Evolutionary conservation across 2,329 filamentous ascomycete species (phyloP).

Genomic region (Ascochyta koolunga): DNA sequence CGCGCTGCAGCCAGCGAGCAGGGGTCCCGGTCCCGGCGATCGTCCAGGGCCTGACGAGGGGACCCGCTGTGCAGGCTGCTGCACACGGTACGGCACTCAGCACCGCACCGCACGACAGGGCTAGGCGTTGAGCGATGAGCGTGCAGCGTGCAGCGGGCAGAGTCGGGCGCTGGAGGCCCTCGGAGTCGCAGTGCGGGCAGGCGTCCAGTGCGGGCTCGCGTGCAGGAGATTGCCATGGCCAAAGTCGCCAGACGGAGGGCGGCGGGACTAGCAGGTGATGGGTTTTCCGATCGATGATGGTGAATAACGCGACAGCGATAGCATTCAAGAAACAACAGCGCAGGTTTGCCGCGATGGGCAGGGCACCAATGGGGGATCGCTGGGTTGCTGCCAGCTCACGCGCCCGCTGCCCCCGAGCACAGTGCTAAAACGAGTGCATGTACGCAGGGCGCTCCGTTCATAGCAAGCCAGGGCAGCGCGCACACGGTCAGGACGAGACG

Average conservation of each 20-base stretch:
- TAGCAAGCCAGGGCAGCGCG: neutral
- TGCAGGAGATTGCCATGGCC: neutral
- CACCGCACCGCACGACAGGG: neutral
- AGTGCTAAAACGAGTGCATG: too few relatives aligned
- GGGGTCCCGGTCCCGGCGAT: constrained; percentile 16
- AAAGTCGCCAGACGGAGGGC: constrained; percentile 6
- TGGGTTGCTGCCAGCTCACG: constrained; percentile 12
- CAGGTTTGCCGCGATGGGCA: constrained; percentile 7
- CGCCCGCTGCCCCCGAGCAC: constrained; percentile 6
- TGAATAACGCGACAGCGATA: neutral
- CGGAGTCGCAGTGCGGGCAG: too few relatives aligned
- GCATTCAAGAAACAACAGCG: constrained; percentile 6
- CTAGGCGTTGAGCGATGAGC: too few relatives aligned
- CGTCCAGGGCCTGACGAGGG: constrained; percentile 18
- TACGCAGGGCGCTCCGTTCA: neutral
- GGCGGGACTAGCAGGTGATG: constrained; percentile 16
- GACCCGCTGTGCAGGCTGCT: constrained; percentile 12
- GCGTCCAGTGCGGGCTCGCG: too few relatives aligned
- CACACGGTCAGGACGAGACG: too few relatives aligned
- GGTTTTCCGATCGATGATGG: constrained; percentile 11
- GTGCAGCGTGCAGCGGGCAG: neutral
- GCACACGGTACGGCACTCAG: constrained; percentile 4
- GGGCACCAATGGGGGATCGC: constrained; percentile 7
- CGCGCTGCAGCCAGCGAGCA: constrained; percentile 11
- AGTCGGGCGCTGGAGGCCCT: neutral